These are phyloP conservation scores for Cynara cardunculus DNA, from an alignment of 129 eudicot genomes.

Conservation along the genomic window DNA sequence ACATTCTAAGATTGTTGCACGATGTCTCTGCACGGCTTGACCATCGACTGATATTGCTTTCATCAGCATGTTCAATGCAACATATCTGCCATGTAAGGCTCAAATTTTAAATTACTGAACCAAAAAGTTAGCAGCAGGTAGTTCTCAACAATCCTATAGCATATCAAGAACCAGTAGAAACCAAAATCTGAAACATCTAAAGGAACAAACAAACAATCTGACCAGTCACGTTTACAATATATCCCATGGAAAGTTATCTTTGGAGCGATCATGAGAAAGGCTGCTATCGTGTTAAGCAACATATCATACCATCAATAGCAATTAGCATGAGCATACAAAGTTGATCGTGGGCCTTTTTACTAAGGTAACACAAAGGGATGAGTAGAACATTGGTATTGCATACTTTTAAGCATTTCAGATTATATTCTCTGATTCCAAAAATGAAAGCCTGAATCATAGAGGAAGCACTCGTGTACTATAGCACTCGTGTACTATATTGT, in stretches of 20 bases:
- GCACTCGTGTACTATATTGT: neutral
- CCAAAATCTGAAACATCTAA: neutral
- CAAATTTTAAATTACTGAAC: conserved; percentile 15
- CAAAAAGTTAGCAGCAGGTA: conserved; percentile 16
- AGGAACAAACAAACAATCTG: neutral
- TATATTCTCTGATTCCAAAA: neutral
- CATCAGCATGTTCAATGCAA: conserved; percentile 95
- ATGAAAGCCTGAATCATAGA: neutral
- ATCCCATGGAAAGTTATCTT: neutral
- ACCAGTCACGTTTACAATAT: no score
- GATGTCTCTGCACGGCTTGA: conserved; percentile 99
- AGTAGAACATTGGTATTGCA: neutral
- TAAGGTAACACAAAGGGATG: conserved; percentile 2
- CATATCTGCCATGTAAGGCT: conserved; percentile 64
- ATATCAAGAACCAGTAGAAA: neutral
- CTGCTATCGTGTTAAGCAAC: neutral
- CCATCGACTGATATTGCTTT: conserved; percentile 83
- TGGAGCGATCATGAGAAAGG: neutral
- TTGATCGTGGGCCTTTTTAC: neutral
- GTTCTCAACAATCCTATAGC: neutral
- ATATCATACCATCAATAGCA: neutral
- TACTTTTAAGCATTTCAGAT: neutral
- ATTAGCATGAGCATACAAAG: conserved; percentile 1
- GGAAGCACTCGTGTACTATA: neutral
- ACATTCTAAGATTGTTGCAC: conserved; percentile 97